phyloP scores from a whole-genome alignment of 192 early-diverging fungal genomes.

The Entomortierella chlamydospora region DNA sequence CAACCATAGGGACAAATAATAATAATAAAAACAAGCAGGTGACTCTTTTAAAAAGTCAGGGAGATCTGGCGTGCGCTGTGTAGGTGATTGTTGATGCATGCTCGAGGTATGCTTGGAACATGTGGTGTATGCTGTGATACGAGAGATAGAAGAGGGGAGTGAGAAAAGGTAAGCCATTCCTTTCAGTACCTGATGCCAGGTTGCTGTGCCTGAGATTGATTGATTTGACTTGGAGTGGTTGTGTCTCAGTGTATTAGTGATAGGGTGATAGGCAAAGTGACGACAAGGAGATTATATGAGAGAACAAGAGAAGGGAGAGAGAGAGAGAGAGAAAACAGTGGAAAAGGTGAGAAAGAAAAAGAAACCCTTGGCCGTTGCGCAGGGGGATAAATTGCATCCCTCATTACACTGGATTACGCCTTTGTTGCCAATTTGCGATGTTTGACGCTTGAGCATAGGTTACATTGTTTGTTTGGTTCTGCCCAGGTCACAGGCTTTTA shows the following conservation, averaged over 20 bases:
- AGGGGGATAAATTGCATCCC: not conserved
- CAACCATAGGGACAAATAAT: too few relatives aligned
- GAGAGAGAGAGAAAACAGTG: conserved; percentile 4
- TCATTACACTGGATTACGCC: not conserved
- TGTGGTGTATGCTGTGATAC: not conserved
- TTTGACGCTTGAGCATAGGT: too few relatives aligned
- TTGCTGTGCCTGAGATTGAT: not conserved
- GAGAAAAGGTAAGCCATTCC: too few relatives aligned
- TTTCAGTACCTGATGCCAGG: not conserved
- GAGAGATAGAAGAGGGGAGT: not conserved
- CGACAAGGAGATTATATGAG: too few relatives aligned
- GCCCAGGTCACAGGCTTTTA: too few relatives aligned
- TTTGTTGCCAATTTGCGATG: too few relatives aligned
- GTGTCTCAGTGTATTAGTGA: too few relatives aligned
- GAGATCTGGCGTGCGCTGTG: not conserved
- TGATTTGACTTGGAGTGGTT: too few relatives aligned
- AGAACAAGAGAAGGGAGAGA: not conserved
- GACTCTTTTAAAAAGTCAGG: not conserved
- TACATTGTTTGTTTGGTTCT: too few relatives aligned
- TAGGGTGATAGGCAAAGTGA: too few relatives aligned
- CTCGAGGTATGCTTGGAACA: not conserved
- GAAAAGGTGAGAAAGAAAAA: not conserved
- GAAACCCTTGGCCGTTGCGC: not conserved
- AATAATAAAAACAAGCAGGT: too few relatives aligned
- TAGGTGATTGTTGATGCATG: not conserved